Evolutionary conservation across 805 yeast species (phyloP).

Genomic region (Geotrichum ghanense): DNA sequence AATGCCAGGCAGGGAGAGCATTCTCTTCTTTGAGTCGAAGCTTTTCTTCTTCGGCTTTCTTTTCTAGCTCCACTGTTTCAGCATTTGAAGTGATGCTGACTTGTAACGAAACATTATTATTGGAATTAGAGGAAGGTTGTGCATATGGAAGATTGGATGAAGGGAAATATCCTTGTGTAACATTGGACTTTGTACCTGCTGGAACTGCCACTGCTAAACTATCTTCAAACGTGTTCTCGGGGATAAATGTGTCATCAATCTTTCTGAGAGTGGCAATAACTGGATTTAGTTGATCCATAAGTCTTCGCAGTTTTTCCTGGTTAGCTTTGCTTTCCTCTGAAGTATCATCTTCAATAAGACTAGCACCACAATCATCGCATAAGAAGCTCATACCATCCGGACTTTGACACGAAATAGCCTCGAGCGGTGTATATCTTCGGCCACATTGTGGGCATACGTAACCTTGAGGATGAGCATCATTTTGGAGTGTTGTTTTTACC

Average conservation of each 20-base stretch:
- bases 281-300: constrained; percentile 87
- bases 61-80: constrained; percentile 64
- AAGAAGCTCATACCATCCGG: constrained; percentile 71
- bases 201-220: constrained; percentile 78
- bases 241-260: constrained; percentile 67
- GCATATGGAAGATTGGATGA: constrained; percentile 23
- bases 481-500: background rate
- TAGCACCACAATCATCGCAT: constrained; percentile 74
- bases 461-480: constrained; percentile 82
- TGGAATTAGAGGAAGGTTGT: constrained; percentile 29
- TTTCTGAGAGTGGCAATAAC: constrained; percentile 71
- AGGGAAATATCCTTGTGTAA: constrained; percentile 11
- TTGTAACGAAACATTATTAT: constrained; percentile 55
- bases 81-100: constrained; percentile 80
- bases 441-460: constrained; percentile 82
- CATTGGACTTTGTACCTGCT: constrained; percentile 11
- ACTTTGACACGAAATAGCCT: constrained; percentile 71
- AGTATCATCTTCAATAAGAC: constrained; percentile 77
- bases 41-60: constrained; percentile 56
- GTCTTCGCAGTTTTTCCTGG: constrained; percentile 67
- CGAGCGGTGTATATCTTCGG: constrained; percentile 71
- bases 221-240: constrained; percentile 82
- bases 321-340: constrained; percentile 69
- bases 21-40: constrained; percentile 72
- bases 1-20: constrained; percentile 95